Evolutionary conservation across 2,329 filamentous ascomycete species (phyloP).

Genomic region (Fusarium longipes): DNA sequence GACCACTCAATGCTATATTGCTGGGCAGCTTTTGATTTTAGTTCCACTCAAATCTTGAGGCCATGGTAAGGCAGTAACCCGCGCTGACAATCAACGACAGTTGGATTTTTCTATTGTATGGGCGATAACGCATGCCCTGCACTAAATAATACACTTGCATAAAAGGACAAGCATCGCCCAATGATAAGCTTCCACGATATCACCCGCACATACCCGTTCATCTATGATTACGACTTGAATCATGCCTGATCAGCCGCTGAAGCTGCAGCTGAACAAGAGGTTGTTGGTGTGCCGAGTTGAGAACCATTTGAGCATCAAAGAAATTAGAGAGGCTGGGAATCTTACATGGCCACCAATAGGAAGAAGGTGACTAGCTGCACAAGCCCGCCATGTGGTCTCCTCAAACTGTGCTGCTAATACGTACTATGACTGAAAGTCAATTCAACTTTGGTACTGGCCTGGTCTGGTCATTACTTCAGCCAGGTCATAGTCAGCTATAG

Average conservation of each 20-base stretch:
- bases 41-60: conserved; percentile 22
- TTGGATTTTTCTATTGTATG: conserved; percentile 28
- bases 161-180: conserved; percentile 39
- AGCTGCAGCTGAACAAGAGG: conserved; percentile 38
- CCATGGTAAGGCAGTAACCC: conserved; percentile 33
- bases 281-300: conserved; percentile 30
- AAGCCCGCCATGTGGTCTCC: conserved; percentile 34
- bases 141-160: conserved; percentile 46
- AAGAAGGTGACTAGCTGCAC: conserved; percentile 6
- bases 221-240: conserved; percentile 42
- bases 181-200: conserved; percentile 51
- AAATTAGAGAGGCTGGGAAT: conserved; percentile 42
- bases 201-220: conserved; percentile 34
- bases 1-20: conserved; percentile 19
- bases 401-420: conserved; percentile 11
- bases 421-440: too few species aligned
- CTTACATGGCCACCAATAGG: conserved; percentile 41
- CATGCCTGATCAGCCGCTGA: conserved; percentile 41
- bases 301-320: conserved; percentile 18
- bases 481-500: background rate
- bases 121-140: conserved; percentile 34
- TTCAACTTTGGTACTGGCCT: background rate
- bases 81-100: conserved; percentile 19
- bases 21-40: conserved; percentile 15
- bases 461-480: conserved; percentile 15